Evolutionary conservation across 2,329 filamentous ascomycete species (phyloP), one percentile per base, ranked within the genome.

Genomic region (Botrytis hyacinthi): DNA sequence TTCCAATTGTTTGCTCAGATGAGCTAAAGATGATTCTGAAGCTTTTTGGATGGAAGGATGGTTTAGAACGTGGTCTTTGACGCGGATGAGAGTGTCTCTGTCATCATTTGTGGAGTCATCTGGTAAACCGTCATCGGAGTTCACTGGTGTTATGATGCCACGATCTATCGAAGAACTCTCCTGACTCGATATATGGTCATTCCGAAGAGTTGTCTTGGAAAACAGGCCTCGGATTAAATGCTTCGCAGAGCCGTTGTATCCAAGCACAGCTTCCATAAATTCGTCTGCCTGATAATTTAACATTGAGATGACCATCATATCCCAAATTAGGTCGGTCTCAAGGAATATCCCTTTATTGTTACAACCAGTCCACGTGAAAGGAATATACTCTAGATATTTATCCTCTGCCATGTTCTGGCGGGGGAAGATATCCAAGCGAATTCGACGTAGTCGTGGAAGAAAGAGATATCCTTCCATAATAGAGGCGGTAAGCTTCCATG

Each of bases 381-480:
- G 60, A 48, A 54, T 71, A 26, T 65, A 59, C n/a, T 65, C 60
- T n/a, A 71, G 40, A 48, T 65, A 65, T 26, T 71, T 54, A 22
- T 71, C 60, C 29, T 63, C 57, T 29, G 70, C 14, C 57, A 63
- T 51, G 1, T 59, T 59, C 20, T 54, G 10, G 14, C 60, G 42
- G 20, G 44, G 29, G 26, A 71, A 71, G 32, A 71, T 18, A 42
- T 51, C 14, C 26, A 42, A 32, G n/a, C 44, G 42, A 26, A 65
- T 61, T 26, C 35, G 26, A 35, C 46, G 46, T 29, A 71, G 6
- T 16, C 29, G 32, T 22, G 42, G 46, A 37, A 65, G 26, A 63
- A 61, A 65, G 8, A 51, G n/a, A 44, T 40, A 44, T 22, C 37
- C 60, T 42, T 65, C 42, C 20, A 51, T 54, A 26, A 48, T 22